Percentiles rank a stretch among this genome's conserved stretches.
phyloP scores from a whole-genome alignment of 306 rosid genomes.

The Herpetospermum pedunculosum region DNA sequence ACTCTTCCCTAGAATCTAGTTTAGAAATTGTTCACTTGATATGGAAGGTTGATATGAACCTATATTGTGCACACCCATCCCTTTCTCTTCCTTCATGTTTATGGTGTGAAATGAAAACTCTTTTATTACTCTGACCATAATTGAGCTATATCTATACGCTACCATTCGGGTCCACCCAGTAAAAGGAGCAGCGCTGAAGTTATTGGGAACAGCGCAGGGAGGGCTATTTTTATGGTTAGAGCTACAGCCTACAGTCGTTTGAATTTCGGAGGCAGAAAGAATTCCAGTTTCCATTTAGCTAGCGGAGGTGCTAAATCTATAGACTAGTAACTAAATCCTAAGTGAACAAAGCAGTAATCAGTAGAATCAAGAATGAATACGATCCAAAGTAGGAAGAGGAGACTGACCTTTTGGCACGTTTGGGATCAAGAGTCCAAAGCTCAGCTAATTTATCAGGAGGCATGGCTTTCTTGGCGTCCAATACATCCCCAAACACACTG shows the following conservation, averaged over 20 bases:
- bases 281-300: no score
- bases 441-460: conserved; percentile 97
- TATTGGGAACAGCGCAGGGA: no score
- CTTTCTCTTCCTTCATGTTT: not conserved
- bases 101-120: no score
- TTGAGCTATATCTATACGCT: no score
- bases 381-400: not conserved
- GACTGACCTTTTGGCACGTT: conserved; percentile 86
- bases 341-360: not conserved
- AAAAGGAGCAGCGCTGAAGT: no score
- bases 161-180: not conserved
- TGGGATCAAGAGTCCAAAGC: conserved; percentile 86
- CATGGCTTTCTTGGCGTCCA: conserved; percentile 99
- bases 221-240: no score
- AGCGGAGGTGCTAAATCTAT: no score
- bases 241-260: no score
- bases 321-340: not conserved
- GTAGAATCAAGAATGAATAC: not conserved
- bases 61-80: not conserved
- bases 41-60: not conserved
- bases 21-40: not conserved
- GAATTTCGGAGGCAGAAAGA: not conserved
- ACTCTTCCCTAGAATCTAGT: not conserved
- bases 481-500: conserved; percentile 63
- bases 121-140: not conserved